Percentiles rank a stretch among this genome's conserved stretches.
Conservation (phyloP, 106 monocot genomes). For the Xerophyta viscosa region DNA sequence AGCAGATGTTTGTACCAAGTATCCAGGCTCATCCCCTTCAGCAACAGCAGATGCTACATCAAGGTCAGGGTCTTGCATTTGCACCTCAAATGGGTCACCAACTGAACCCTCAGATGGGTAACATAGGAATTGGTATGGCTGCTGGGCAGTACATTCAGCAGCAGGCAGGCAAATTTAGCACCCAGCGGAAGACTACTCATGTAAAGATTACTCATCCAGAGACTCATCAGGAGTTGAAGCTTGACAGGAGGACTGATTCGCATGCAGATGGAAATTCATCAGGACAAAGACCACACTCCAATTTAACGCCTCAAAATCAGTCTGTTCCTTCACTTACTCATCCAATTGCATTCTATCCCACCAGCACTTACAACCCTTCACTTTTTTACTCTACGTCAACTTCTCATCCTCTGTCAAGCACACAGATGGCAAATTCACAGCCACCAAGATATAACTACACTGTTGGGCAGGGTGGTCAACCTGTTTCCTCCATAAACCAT, state of each 20-base stretch:
- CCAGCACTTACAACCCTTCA: constrained; percentile 31
- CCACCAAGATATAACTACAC: constrained; percentile 49
- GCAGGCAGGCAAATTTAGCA: constrained; percentile 37
- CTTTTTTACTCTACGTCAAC: constrained; percentile 28
- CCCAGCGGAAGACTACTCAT: constrained; percentile 28
- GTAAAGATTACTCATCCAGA: constrained; percentile 89
- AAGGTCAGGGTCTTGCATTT: constrained; percentile 52
- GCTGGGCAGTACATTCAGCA: constrained; percentile 15
- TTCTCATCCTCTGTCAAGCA: constrained; percentile 29
- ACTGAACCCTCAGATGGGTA: constrained; percentile 42
- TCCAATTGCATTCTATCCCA: constrained; percentile 15
- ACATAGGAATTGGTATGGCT: constrained; percentile 17
- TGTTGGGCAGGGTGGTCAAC: constrained; percentile 36
- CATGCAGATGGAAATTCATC: constrained; percentile 22
- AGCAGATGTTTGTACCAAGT: constrained; percentile 43
- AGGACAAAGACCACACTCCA: constrained; percentile 22
- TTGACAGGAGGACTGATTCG: constrained; percentile 42
- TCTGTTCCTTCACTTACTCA: constrained; percentile 21
- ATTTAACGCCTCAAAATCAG: constrained; percentile 31
- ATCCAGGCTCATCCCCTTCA: constrained; percentile 59
- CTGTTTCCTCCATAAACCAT: constrained; percentile 33
- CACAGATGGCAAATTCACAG: constrained; percentile 44
- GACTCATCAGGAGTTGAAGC: constrained; percentile 74
- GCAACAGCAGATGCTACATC: constrained; percentile 61
- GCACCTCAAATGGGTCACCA: constrained; percentile 54